Conservation (phyloP, 805 yeast genomes). For the Yarrowia sp. region DNA sequence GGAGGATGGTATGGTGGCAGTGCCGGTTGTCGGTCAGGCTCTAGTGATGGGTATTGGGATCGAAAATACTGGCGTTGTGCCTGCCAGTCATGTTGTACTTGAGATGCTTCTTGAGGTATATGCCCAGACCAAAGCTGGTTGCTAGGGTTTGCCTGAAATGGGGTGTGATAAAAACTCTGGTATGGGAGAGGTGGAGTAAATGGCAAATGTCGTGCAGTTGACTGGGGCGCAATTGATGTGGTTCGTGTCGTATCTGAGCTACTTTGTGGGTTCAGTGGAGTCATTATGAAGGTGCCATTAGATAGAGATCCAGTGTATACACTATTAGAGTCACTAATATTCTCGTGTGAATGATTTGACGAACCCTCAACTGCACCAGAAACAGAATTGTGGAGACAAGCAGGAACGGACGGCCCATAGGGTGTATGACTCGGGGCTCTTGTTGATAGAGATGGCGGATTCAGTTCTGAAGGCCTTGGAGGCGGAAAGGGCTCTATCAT, state of each 20-base stretch:
- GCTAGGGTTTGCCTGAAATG: neutral
- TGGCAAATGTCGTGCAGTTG: neutral
- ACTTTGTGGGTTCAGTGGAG: neutral
- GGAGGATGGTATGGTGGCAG: neutral
- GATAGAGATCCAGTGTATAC: neutral
- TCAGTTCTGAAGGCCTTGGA: neutral
- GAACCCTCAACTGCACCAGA: neutral
- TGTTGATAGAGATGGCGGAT: neutral
- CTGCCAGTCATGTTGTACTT: neutral
- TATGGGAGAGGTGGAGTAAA: neutral
- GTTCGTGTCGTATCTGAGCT: neutral
- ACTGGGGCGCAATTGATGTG: neutral
- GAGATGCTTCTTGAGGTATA: neutral
- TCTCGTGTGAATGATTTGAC: neutral
- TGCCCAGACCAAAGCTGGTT: neutral
- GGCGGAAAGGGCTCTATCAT: neutral
- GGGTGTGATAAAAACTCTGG: neutral
- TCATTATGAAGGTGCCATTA: neutral
- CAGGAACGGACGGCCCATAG: neutral
- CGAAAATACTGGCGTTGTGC: neutral
- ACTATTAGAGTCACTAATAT: neutral
- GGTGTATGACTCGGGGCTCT: neutral
- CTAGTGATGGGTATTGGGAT: neutral
- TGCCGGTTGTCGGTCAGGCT: neutral
- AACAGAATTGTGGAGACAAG: neutral